A percentile compares a stretch with the other conserved stretches of the same genome.
phyloP scores from a whole-genome alignment of 345 rosid genomes.

The Adansonia digitata region DNA sequence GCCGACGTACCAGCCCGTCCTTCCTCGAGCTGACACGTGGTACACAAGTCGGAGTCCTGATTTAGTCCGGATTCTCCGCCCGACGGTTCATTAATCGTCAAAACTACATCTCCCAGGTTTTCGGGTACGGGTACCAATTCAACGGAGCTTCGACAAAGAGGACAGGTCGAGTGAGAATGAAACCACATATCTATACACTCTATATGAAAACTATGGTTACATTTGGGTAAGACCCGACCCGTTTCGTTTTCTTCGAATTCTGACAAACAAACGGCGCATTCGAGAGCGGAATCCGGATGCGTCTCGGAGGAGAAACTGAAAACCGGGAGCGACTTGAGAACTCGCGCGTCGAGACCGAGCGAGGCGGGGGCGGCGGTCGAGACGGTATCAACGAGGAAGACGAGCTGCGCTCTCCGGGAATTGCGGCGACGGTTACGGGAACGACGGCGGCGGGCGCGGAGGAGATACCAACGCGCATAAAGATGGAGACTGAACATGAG shows the following conservation, averaged over 20 bases:
- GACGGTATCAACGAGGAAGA: conserved; percentile 46
- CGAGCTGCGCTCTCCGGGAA: conserved; percentile 38
- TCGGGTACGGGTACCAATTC: conserved; percentile 18
- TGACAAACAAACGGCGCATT: conserved; percentile 43
- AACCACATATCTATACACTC: conserved; percentile 98
- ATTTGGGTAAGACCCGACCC: conserved; percentile 77
- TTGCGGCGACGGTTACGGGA: conserved; percentile 32
- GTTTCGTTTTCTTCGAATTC: conserved; percentile 60
- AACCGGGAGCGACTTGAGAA: conserved; percentile 61
- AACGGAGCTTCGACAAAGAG: conserved; percentile 79
- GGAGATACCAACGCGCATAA: conserved; percentile 85
- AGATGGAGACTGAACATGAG: conserved; percentile 68
- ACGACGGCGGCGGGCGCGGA: conserved; percentile 60
- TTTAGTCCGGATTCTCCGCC: conserved; percentile 24
- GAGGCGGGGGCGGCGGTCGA: conserved; percentile 10
- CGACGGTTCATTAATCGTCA: conserved; percentile 8
- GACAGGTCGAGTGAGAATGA: conserved; percentile 85
- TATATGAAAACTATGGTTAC: conserved; percentile 74
- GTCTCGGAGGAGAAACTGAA: conserved; percentile 44
- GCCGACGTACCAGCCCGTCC: conserved; percentile 17
- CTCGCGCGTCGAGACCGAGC: conserved; percentile 54
- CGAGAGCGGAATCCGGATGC: conserved; percentile 37
- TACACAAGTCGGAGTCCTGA: conserved; percentile 25
- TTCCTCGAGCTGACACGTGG: conserved; percentile 26
- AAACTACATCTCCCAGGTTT: conserved; percentile 18